phyloP scores from a whole-genome alignment of 139 green algal species.

The Chlorella sorokiniana region DNA sequence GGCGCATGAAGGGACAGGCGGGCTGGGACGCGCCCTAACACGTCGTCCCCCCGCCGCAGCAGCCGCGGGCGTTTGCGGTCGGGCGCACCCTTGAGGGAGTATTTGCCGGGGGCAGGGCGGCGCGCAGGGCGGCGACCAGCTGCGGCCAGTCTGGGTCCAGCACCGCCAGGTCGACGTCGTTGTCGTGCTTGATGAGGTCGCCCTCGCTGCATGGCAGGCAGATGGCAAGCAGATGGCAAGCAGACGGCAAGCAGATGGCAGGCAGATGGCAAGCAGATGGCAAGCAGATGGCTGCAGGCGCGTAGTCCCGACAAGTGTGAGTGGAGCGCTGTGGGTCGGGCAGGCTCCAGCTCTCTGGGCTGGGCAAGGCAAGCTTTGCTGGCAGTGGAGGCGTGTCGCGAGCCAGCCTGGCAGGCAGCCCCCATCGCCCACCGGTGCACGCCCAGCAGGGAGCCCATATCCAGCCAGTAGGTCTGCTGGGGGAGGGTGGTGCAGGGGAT shows the following conservation, averaged over 20 bases:
- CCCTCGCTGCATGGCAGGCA: background rate
- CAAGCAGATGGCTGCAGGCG: background rate
- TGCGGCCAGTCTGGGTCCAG: constrained; percentile 51
- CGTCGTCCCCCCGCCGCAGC: too few relatives aligned
- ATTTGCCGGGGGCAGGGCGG: constrained; percentile 29
- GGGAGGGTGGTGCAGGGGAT: too few relatives aligned
- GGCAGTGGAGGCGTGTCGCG: too few relatives aligned
- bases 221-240: background rate
- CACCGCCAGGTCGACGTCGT: constrained; percentile 56
- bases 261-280: background rate
- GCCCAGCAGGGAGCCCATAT: constrained; percentile 30
- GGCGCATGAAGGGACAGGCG: background rate
- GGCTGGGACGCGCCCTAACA: background rate
- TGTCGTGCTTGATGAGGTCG: constrained; percentile 59
- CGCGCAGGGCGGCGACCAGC: constrained; percentile 33
- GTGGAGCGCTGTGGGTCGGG: too few relatives aligned
- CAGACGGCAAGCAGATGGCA: background rate
- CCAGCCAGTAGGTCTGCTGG: constrained; percentile 27
- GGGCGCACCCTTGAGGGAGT: constrained; percentile 29
- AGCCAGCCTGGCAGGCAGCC: background rate
- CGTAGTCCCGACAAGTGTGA: too few relatives aligned
- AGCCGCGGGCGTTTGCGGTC: too few relatives aligned
- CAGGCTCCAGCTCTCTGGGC: too few relatives aligned
- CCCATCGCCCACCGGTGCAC: background rate
- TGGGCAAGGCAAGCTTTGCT: too few relatives aligned